Evolutionary conservation across 2,329 filamentous ascomycete species (phyloP).

Genomic region (Fusarium hainanense): DNA sequence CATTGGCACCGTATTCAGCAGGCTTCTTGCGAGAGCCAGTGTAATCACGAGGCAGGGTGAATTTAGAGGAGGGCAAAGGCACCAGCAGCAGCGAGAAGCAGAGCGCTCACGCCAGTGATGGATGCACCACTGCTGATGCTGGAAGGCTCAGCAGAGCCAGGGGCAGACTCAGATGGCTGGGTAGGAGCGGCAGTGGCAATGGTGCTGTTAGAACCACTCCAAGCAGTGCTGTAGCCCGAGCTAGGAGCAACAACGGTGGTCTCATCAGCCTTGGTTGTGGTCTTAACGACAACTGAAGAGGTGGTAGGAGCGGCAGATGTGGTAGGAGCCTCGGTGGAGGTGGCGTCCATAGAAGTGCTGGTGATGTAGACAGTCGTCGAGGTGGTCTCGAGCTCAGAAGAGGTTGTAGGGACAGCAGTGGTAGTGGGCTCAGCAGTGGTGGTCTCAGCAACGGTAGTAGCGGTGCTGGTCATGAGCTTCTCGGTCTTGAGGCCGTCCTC

Average conservation of each 20-base stretch:
- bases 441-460: conserved; percentile 29
- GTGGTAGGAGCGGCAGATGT: conserved; percentile 46
- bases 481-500: conserved; percentile 57
- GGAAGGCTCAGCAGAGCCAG: conserved; percentile 35
- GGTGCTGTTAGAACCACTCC: conserved; percentile 51
- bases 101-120: conserved; percentile 50
- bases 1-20: conserved; percentile 29
- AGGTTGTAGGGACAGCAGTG: conserved; percentile 37
- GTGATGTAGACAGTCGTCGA: conserved; percentile 45
- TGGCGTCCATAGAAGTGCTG: conserved; percentile 34
- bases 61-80: conserved; percentile 52
- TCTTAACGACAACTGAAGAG: conserved; percentile 29
- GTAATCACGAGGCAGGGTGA: conserved; percentile 44
- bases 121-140: conserved; percentile 47
- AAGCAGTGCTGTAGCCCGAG: conserved; percentile 46
- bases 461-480: conserved; percentile 46
- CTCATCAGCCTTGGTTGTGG: conserved; percentile 39
- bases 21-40: conserved; percentile 15
- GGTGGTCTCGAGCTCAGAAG: conserved; percentile 41
- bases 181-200: conserved; percentile 42
- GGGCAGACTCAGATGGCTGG: conserved; percentile 40
- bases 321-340: conserved; percentile 37
- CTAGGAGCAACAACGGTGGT: conserved; percentile 46
- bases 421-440: conserved; percentile 23
- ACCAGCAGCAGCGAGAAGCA: conserved; percentile 52